Base-by-base conservation (phyloP, 345 rosid species). In the Isatis tinctoria region DNA sequence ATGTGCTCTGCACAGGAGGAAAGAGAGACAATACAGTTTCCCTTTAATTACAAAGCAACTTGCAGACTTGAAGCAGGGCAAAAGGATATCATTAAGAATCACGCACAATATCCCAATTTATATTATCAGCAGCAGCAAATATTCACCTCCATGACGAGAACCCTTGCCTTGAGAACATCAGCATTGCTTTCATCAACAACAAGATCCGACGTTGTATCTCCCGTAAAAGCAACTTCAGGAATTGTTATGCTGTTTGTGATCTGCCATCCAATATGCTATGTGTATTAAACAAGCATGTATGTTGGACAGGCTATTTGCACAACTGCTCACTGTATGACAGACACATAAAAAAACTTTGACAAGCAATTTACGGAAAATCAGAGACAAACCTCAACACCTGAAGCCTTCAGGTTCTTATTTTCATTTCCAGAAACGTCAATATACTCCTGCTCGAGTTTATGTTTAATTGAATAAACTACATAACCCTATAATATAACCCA, bases 221-320 rank as follows among this genome's bases (percentile, higher is more conserved):
- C 97, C 0, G 97, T 95, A 82, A 95, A 95, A 58, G 99, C 97
- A 53, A 95, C 85, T 87, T 92, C 96, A 32, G 96, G 94, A 47
- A 79, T 62, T 48, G 86, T 85, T 22, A 73, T 64, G 40, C 88
- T 87, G 74, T 82, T 18, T 35, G 98, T 92, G 59, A 95, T 90
- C 99, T 95, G 90, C 58, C 68, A 77, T 17, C 80, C 47, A 65
- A 54, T 76, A 79, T 60, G 65, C 35, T 27, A 58, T n/a, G n/a
- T n/a, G n/a, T n/a, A 3, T 33, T 28, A 78, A 59, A 43, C 27
- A 72, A 1, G 51, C 68, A 58, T 70, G 28, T 32, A 57, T n/a
- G 1, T 58, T n/a, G 10, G n/a, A 11, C 30, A 41, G 12, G 57
- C 60, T 13, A 47, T 30, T 30, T 14, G 16, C 70, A 69, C 35